phyloP scores from a whole-genome alignment of 345 rosid genomes.

The Abelmoschus esculentus region DNA sequence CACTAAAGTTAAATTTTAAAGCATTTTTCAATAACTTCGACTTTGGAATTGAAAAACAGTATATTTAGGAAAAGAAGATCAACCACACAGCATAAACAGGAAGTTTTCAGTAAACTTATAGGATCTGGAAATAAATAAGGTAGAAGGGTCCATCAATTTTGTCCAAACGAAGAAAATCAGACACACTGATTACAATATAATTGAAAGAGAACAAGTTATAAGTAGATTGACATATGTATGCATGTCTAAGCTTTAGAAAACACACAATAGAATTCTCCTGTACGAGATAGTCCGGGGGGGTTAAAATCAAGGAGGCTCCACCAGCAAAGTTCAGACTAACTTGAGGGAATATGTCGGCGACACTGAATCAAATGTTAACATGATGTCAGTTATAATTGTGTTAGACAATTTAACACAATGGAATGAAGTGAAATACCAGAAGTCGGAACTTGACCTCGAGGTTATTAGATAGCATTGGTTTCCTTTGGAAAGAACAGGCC shows the following conservation, averaged over 20 bases:
- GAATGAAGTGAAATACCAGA: conserved; percentile 1
- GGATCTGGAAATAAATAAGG: neutral
- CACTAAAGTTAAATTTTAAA: neutral
- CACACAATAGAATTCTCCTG: conserved; percentile 72
- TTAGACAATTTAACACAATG: conserved; percentile 1
- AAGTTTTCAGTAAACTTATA: neutral
- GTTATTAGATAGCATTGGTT: conserved; percentile 51
- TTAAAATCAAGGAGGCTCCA: conserved; percentile 66
- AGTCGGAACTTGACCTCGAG: conserved; percentile 48
- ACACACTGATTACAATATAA: too few relatives aligned
- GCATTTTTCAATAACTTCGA: neutral
- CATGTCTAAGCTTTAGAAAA: conserved; percentile 13
- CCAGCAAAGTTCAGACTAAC: conserved; percentile 87
- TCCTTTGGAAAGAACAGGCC: conserved; percentile 49
- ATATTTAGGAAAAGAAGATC: neutral
- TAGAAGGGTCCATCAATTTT: neutral
- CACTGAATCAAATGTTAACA: conserved; percentile 36
- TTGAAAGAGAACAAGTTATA: neutral
- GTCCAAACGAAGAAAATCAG: too few relatives aligned
- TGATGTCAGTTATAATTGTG: conserved; percentile 9
- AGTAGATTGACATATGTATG: neutral
- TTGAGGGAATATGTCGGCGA: conserved; percentile 62
- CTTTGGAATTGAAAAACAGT: neutral
- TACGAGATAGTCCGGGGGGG: conserved; percentile 71
- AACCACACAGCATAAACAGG: neutral